These are phyloP conservation scores for Curvularia sp. DNA, from an alignment of 2,329 filamentous ascomycete species.

Conservation along the genomic window DNA sequence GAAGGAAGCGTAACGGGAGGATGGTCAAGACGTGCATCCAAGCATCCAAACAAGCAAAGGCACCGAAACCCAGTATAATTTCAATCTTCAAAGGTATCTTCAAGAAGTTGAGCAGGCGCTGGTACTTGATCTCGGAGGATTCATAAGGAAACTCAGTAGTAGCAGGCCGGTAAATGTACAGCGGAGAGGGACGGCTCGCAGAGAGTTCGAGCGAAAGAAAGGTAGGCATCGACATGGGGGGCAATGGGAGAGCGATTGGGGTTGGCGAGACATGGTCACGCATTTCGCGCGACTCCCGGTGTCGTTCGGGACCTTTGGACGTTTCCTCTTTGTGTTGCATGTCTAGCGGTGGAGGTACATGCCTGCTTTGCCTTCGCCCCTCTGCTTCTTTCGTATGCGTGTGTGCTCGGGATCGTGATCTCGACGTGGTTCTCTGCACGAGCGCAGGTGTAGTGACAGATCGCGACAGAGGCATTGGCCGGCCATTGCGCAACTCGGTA, in stretches of 20 bases:
- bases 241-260: conserved; percentile 61
- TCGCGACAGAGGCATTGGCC: conserved; percentile 44
- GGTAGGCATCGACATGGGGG: conserved; percentile 68
- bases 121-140: conserved; percentile 89
- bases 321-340: conserved; percentile 42
- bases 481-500: conserved; percentile 32
- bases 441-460: conserved; percentile 50
- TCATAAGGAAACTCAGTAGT: conserved; percentile 78
- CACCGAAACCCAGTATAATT: conserved; percentile 83
- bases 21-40: conserved; percentile 98
- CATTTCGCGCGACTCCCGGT: conserved; percentile 32
- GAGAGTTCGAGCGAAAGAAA: conserved; percentile 72
- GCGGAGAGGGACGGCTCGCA: conserved; percentile 65
- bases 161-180: conserved; percentile 68
- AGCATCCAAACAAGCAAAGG: conserved; percentile 88
- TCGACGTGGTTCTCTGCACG: conserved; percentile 49
- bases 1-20: conserved; percentile 83
- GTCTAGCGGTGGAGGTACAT: conserved; percentile 45
- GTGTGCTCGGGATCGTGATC: conserved; percentile 29
- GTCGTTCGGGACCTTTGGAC: conserved; percentile 41
- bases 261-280: conserved; percentile 53
- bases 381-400: conserved; percentile 32
- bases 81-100: conserved; percentile 83
- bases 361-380: conserved; percentile 28
- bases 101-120: conserved; percentile 88